Evolutionary conservation across 2,329 filamentous ascomycete species (phyloP).

Genomic region (Tolypocladium guangdongense): DNA sequence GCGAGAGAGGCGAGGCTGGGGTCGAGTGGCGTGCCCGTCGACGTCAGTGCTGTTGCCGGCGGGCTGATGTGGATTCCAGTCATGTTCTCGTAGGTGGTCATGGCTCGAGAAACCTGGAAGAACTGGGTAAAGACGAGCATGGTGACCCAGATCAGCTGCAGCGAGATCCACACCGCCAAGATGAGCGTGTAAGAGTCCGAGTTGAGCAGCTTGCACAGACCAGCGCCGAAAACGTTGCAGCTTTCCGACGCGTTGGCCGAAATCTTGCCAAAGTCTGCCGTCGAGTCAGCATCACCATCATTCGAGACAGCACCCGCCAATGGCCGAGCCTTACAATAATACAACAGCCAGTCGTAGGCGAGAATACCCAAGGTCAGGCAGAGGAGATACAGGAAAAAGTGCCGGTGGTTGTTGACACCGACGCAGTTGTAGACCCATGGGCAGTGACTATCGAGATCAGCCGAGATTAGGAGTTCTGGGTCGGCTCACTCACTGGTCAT

Average conservation of each 20-base stretch:
- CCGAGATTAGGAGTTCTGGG: not conserved
- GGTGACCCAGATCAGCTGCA: slow-evolving; percentile 92
- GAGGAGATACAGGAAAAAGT: slow-evolving; percentile 87
- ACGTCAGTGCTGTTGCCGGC: slow-evolving; percentile 65
- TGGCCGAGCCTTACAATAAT: slow-evolving; percentile 48
- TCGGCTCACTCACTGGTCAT: slow-evolving; percentile 67
- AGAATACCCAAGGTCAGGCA: slow-evolving; percentile 66
- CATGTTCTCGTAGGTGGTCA: slow-evolving; percentile 98
- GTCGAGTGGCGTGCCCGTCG: slow-evolving; percentile 63
- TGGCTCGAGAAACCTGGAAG: slow-evolving; percentile 79
- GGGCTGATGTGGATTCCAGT: slow-evolving; percentile 53
- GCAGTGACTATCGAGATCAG: slow-evolving; percentile 56
- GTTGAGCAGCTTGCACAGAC: slow-evolving; percentile 65
- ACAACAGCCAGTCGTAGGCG: slow-evolving; percentile 58
- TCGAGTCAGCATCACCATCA: not conserved
- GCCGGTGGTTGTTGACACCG: slow-evolving; percentile 88
- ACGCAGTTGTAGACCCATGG: slow-evolving; percentile 98
- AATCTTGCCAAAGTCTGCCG: slow-evolving; percentile 50
- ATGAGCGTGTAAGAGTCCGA: slow-evolving; percentile 78
- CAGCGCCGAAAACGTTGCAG: slow-evolving; percentile 68
- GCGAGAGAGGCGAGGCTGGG: slow-evolving; percentile 48
- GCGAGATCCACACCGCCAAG: slow-evolving; percentile 63
- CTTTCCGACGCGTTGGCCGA: slow-evolving; percentile 38
- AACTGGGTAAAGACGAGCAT: slow-evolving; percentile 95
- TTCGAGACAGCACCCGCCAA: not conserved